These are phyloP conservation scores for Thielaviopsis populi DNA, from an alignment of 2,329 filamentous ascomycete genomes.

Conservation along the genomic window DNA sequence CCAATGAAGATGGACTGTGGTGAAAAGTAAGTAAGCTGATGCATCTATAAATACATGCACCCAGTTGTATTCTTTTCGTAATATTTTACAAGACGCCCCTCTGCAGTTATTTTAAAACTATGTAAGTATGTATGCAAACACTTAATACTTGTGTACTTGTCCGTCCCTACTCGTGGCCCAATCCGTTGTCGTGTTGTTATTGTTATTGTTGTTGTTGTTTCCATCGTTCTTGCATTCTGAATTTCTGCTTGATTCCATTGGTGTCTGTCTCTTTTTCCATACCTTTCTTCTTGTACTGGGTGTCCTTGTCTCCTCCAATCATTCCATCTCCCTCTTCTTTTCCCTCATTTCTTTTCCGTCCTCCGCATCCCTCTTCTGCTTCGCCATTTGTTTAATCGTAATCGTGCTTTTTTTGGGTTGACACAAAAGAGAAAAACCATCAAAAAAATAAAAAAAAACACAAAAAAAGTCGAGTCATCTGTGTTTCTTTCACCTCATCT, in stretches of 20 bases:
- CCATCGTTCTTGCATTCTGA: neutral
- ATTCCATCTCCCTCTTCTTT: neutral
- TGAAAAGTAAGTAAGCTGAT: too few relatives aligned
- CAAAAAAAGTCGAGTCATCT: neutral
- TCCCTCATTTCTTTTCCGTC: neutral
- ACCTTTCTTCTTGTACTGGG: neutral
- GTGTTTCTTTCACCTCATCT: neutral
- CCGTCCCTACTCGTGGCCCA: too few relatives aligned
- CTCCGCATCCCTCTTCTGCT: neutral
- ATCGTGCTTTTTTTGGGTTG: neutral
- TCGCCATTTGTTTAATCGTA: neutral
- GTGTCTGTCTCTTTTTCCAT: neutral
- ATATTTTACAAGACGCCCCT: too few relatives aligned
- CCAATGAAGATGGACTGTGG: too few relatives aligned
- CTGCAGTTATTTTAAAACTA: too few relatives aligned
- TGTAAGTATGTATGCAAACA: too few relatives aligned
- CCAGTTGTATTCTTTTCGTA: too few relatives aligned
- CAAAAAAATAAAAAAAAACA: neutral
- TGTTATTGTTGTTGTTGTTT: too few relatives aligned
- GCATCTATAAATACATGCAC: too few relatives aligned
- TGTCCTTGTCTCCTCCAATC: neutral
- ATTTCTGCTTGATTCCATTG: neutral
- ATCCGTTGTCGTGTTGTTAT: too few relatives aligned
- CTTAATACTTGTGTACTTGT: too few relatives aligned
- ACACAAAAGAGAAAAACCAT: neutral